Evolutionary conservation across 345 rosid genomes (phyloP).

Genomic region (Pelargonium nanum): DNA sequence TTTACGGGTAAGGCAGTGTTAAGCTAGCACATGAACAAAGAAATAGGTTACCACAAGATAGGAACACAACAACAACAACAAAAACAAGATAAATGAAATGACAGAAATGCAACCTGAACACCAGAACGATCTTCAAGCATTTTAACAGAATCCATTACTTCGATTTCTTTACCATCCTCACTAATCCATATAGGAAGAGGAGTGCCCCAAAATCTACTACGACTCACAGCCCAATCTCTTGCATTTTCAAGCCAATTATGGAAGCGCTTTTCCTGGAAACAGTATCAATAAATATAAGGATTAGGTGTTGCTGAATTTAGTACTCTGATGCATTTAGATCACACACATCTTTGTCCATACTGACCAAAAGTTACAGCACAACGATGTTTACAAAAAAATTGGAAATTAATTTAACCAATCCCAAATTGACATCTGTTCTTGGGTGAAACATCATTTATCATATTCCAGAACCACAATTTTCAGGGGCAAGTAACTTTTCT

Average conservation of each 20-base stretch:
- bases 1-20: neutral
- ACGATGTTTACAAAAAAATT: too few relatives aligned
- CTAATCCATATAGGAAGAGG: conserved; percentile 94
- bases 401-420: too few relatives aligned
- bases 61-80: neutral
- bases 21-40: neutral
- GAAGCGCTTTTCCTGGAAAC: conserved; percentile 77
- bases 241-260: conserved; percentile 99
- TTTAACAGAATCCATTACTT: conserved; percentile 71
- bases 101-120: conserved; percentile 43
- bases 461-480: too few relatives aligned
- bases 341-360: too few relatives aligned
- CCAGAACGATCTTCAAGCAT: conserved; percentile 92
- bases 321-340: neutral
- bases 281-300: neutral
- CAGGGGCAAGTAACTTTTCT: too few relatives aligned
- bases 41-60: neutral
- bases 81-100: neutral
- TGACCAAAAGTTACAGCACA: too few relatives aligned
- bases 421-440: too few relatives aligned
- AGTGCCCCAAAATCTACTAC: conserved; percentile 99
- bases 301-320: too few relatives aligned
- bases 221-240: conserved; percentile 95
- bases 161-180: conserved; percentile 70
- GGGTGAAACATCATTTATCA: too few relatives aligned